These are phyloP conservation scores for Candida easanensis DNA, from an alignment of 805 yeast genomes.

Conservation along the genomic window DNA sequence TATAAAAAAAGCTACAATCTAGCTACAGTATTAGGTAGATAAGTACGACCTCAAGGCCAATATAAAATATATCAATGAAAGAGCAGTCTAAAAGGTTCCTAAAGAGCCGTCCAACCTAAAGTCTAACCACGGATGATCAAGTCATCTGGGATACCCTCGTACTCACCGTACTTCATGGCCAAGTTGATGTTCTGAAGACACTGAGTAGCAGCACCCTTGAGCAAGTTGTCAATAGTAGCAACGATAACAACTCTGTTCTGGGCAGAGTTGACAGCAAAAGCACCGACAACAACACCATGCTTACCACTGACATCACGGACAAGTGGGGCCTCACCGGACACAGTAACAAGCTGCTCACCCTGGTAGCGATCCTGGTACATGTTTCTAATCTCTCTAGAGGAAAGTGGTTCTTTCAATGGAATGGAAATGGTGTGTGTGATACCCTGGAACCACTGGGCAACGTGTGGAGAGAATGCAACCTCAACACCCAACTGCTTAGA, in stretches of 20 bases:
- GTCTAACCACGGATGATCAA: constrained; percentile 35
- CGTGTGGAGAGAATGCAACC: constrained; percentile 94
- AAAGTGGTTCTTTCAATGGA: constrained; percentile 70
- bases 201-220: constrained; percentile 99
- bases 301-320: constrained; percentile 90
- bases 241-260: constrained; percentile 91
- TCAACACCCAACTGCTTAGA: constrained; percentile 72
- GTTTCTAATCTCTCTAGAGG: constrained; percentile 79
- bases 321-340: constrained; percentile 89
- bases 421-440: constrained; percentile 88
- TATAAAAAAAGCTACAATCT: not conserved
- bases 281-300: constrained; percentile 94
- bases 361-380: constrained; percentile 85
- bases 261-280: constrained; percentile 86
- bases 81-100: not conserved
- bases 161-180: constrained; percentile 87
- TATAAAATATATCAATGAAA: not conserved
- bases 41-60: not conserved
- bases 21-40: too few relatives aligned
- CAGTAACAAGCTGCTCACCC: constrained; percentile 80
- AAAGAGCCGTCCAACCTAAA: not conserved
- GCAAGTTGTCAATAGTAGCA: constrained; percentile 91
- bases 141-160: constrained; percentile 87
- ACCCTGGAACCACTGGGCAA: constrained; percentile 99
- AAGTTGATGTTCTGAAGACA: constrained; percentile 94